phyloP scores from a whole-genome alignment of 2,329 filamentous ascomycete genomes.

The Nothophaeocryptopus gaeumannii region DNA sequence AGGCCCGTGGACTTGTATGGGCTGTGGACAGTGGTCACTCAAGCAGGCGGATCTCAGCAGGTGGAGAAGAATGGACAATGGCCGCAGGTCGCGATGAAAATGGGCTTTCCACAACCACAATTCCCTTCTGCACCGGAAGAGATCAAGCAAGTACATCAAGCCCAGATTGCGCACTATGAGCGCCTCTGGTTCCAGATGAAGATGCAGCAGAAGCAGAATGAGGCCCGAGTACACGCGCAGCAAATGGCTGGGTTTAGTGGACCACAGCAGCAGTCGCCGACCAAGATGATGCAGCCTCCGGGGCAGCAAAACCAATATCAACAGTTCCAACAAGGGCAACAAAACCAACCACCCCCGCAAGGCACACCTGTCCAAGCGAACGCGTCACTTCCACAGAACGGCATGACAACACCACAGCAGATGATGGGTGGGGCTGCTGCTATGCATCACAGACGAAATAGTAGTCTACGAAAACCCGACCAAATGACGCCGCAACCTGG shows the following conservation, averaged over 20 bases:
- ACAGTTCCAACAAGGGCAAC: constrained; percentile 30
- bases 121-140: constrained; percentile 65
- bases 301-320: constrained; percentile 26
- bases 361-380: constrained; percentile 48
- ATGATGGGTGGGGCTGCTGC: constrained; percentile 35
- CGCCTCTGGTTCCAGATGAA: constrained; percentile 61
- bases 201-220: constrained; percentile 36
- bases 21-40: constrained; percentile 75
- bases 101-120: constrained; percentile 43
- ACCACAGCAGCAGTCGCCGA: constrained; percentile 34
- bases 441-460: constrained; percentile 33
- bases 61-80: constrained; percentile 70
- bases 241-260: constrained; percentile 41
- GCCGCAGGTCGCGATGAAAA: constrained; percentile 62
- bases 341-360: constrained; percentile 29
- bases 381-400: constrained; percentile 48
- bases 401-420: constrained; percentile 48
- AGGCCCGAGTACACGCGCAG: constrained; percentile 36
- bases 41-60: constrained; percentile 71
- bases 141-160: constrained; percentile 69
- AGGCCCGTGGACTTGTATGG: constrained; percentile 71
- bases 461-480: constrained; percentile 30
- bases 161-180: constrained; percentile 75
- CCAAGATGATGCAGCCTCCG: constrained; percentile 32
- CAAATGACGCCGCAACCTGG: constrained; percentile 31